Conservation (phyloP, 345 rosid genomes). For the Dipteronia sinensis region DNA sequence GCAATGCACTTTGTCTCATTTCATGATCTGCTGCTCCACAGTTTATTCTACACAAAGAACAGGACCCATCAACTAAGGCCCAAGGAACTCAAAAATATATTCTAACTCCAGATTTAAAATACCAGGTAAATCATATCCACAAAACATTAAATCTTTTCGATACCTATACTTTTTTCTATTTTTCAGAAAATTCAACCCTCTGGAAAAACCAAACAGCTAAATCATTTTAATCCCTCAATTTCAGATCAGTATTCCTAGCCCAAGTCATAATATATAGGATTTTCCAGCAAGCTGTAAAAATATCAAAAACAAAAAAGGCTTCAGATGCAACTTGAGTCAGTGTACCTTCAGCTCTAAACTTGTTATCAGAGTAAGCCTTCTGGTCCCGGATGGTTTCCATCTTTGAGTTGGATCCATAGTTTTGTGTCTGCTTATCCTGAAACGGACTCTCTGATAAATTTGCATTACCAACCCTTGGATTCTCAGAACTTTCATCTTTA, state of each 20-base stretch:
- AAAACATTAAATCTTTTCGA: background rate
- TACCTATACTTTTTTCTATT: too few relatives aligned
- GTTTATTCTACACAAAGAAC: background rate
- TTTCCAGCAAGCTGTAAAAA: constrained; percentile 6
- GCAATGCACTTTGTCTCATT: background rate
- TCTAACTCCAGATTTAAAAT: background rate
- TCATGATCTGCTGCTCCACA: constrained; percentile 1
- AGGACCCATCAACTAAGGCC: background rate
- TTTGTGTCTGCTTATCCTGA: constrained; percentile 34
- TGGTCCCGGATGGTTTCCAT: constrained; percentile 35
- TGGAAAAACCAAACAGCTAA: background rate
- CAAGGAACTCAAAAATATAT: background rate
- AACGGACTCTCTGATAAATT: constrained; percentile 30
- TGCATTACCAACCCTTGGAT: constrained; percentile 35
- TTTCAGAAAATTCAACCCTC: background rate
- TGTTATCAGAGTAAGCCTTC: constrained; percentile 39
- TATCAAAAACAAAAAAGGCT: constrained; percentile 21
- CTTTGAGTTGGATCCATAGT: constrained; percentile 30
- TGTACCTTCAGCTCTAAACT: constrained; percentile 63
- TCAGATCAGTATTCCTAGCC: background rate
- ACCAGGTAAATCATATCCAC: background rate
- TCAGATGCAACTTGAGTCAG: background rate
- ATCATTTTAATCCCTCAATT: background rate
- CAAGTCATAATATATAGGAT: background rate
- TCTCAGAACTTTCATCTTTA: constrained; percentile 48